These are phyloP conservation scores for Monosporozyma yasuniensis DNA, from an alignment of 805 yeast genomes.

Conservation along the genomic window DNA sequence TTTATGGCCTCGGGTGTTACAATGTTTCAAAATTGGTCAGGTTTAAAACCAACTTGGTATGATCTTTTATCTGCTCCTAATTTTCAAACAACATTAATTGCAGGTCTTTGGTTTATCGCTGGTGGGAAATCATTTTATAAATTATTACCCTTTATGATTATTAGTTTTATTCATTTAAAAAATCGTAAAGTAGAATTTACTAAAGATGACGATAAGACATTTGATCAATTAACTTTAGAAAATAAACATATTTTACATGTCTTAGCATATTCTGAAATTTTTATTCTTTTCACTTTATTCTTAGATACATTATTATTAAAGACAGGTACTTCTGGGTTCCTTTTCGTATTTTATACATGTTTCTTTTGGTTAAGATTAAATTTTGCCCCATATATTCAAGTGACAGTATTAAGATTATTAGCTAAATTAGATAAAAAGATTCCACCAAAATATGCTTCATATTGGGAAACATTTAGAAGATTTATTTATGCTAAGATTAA, in stretches of 20 bases:
- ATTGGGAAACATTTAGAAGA: constrained; percentile 34
- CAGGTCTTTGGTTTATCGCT: constrained; percentile 51
- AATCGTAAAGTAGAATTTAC: constrained; percentile 15
- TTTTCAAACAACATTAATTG: constrained; percentile 57
- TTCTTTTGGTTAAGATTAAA: constrained; percentile 68
- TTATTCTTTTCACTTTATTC: constrained; percentile 43
- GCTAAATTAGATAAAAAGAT: constrained; percentile 26
- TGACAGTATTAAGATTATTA: constrained; percentile 26
- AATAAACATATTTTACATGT: constrained; percentile 21
- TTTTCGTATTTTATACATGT: constrained; percentile 45
- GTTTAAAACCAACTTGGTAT: constrained; percentile 50
- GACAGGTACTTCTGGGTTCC: constrained; percentile 59
- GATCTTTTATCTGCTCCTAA: constrained; percentile 64
- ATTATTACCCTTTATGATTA: constrained; percentile 48
- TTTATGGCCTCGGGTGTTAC: constrained; percentile 44
- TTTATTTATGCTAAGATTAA: constrained; percentile 36
- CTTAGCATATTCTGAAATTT: constrained; percentile 54
- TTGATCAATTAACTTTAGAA: constrained; percentile 9
- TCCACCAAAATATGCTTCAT: constrained; percentile 29
- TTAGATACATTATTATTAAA: constrained; percentile 54
- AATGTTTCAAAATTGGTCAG: constrained; percentile 49
- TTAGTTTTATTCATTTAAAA: constrained; percentile 51
- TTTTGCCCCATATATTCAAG: constrained; percentile 37
- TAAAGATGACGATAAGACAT: constrained; percentile 6
- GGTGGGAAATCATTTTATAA: constrained; percentile 61